phyloP scores from a whole-genome alignment of 2,329 filamentous ascomycete species.

The Ceratocystis ficicola region DNA sequence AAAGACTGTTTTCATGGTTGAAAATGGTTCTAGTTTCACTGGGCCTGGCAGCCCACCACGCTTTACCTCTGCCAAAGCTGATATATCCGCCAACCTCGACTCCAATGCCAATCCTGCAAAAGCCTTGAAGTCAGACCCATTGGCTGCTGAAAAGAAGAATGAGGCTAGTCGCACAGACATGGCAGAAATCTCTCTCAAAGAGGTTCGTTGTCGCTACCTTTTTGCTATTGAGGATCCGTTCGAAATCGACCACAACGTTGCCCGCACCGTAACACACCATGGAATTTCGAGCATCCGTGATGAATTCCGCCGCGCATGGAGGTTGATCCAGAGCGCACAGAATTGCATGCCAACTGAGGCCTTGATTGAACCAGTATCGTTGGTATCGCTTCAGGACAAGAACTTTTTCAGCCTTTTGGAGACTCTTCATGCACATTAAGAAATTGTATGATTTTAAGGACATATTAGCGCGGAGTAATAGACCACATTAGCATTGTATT shows the following conservation, averaged over 20 bases:
- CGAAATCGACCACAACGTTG: slow-evolving; percentile 77
- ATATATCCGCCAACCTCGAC: background rate
- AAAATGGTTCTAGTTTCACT: slow-evolving; percentile 14
- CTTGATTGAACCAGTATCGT: slow-evolving; percentile 41
- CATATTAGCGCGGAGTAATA: too few species aligned
- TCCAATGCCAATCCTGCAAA: slow-evolving; percentile 21
- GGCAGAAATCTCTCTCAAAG: slow-evolving; percentile 42
- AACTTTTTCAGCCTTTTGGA: slow-evolving; percentile 22
- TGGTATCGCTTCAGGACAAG: slow-evolving; percentile 29
- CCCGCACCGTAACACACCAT: slow-evolving; percentile 69
- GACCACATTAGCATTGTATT: too few species aligned
- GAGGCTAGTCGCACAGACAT: slow-evolving; percentile 21
- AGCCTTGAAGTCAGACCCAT: too few species aligned
- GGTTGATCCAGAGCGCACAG: slow-evolving; percentile 48
- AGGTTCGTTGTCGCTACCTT: slow-evolving; percentile 67
- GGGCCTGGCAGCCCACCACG: background rate
- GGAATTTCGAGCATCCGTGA: slow-evolving; percentile 73
- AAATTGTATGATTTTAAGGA: too few species aligned
- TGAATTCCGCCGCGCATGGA: slow-evolving; percentile 71
- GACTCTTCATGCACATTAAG: slow-evolving; percentile 15
- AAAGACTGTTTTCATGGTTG: slow-evolving; percentile 43
- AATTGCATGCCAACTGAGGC: slow-evolving; percentile 32
- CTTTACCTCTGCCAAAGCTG: background rate
- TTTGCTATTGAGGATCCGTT: slow-evolving; percentile 91
- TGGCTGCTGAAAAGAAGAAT: slow-evolving; percentile 23